phyloP scores from a whole-genome alignment of 2,329 filamentous ascomycete genomes.

The Sporothrix variecibatus region DNA sequence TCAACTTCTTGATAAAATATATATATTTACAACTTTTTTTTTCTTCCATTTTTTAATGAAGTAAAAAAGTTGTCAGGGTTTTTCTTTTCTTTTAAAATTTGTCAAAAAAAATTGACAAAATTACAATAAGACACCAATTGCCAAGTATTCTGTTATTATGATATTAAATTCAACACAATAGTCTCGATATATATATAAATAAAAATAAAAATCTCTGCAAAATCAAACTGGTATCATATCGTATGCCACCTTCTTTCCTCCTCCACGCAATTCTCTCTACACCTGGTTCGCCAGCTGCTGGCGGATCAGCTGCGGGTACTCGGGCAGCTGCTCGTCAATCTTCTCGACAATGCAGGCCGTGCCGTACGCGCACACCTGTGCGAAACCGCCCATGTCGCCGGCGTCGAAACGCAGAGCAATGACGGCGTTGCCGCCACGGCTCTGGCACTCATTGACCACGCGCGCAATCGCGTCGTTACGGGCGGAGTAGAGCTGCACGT shows the following conservation, averaged over 20 bases:
- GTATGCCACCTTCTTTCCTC: too few species aligned
- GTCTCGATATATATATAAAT: too few species aligned
- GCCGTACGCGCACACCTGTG: constrained; percentile 62
- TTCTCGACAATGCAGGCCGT: constrained; percentile 61
- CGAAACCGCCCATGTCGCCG: constrained; percentile 55
- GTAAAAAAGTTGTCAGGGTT: too few species aligned
- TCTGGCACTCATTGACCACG: constrained; percentile 58
- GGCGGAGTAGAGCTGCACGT: constrained; percentile 52
- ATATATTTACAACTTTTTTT: background rate
- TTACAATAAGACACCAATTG: too few species aligned
- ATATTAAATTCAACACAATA: too few species aligned
- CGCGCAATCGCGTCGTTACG: constrained; percentile 61
- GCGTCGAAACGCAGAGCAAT: constrained; percentile 62
- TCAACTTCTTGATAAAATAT: background rate
- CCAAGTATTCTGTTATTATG: too few species aligned
- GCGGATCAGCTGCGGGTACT: constrained; percentile 35
- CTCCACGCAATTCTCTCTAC: background rate
- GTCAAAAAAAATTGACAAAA: too few species aligned
- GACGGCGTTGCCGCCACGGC: constrained; percentile 60
- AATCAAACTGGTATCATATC: constrained; percentile 16
- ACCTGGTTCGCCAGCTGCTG: background rate
- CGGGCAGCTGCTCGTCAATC: constrained; percentile 42
- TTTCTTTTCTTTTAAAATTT: too few species aligned
- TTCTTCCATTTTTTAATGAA: too few species aligned
- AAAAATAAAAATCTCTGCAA: background rate